These are phyloP conservation scores for Protostelium mycophagum DNA, from an alignment of 78 protist species.

Conservation along the genomic window DNA sequence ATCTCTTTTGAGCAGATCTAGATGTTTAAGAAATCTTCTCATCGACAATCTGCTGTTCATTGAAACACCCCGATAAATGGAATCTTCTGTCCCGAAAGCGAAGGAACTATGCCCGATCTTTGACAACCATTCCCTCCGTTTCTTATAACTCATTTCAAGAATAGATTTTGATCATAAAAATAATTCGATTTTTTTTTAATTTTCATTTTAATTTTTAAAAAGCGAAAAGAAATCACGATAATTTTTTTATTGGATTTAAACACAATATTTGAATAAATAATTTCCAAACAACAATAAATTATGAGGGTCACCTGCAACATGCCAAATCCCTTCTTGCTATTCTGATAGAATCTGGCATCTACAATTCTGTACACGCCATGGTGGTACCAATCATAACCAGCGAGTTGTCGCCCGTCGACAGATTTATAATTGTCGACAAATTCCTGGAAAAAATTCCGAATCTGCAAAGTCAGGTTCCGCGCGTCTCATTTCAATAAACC, in stretches of 20 bases:
- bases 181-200: neutral
- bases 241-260: no score
- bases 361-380: neutral
- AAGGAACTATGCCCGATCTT: no score
- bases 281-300: no score
- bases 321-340: neutral
- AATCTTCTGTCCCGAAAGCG: no score
- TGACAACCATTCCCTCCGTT: no score
- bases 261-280: no score
- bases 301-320: neutral
- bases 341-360: neutral
- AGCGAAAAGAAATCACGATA: no score
- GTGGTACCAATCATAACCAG: neutral
- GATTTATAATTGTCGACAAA: neutral
- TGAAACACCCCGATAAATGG: no score
- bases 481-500: neutral
- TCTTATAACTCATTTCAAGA: no score
- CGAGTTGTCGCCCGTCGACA: neutral
- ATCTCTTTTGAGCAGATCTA: neutral
- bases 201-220: no score
- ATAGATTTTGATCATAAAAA: no score
- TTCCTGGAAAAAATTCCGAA: neutral
- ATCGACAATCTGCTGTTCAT: no score
- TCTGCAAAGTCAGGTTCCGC: neutral
- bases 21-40: neutral